Evolutionary conservation across 2,329 filamentous ascomycete genomes (phyloP).

Genomic region (Sarocladium strictum): DNA sequence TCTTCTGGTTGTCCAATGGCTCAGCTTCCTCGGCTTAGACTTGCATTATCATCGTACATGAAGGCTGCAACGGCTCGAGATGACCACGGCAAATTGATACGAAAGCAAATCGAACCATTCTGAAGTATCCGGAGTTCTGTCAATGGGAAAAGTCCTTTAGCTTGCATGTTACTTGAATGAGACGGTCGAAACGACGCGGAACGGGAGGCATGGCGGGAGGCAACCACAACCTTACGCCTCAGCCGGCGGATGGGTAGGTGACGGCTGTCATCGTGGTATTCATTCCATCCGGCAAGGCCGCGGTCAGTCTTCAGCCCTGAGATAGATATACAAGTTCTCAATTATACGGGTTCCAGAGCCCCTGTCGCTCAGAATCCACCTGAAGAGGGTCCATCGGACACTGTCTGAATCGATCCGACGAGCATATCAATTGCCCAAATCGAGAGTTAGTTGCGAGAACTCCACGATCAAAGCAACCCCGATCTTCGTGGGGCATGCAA

Average conservation of each 20-base stretch:
- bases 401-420: background rate
- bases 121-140: background rate
- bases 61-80: background rate
- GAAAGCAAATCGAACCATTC: background rate
- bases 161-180: too few relatives aligned
- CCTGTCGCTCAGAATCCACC: background rate
- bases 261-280: background rate
- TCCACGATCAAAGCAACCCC: slow-evolving; percentile 1
- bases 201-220: background rate
- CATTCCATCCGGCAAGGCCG: background rate
- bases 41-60: background rate
- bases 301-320: background rate
- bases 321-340: background rate
- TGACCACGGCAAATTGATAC: background rate
- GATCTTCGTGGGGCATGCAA: background rate
- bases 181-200: background rate
- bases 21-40: background rate
- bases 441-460: background rate
- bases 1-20: background rate
- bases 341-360: background rate
- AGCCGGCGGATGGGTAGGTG: background rate
- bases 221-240: background rate
- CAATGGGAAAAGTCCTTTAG: background rate
- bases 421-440: background rate
- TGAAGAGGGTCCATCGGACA: background rate